A percentile compares a stretch with the other conserved stretches of the same genome.
phyloP scores from a whole-genome alignment of 1,284 basidiomycete genomes.

The Rhizopogon parksii region DNA sequence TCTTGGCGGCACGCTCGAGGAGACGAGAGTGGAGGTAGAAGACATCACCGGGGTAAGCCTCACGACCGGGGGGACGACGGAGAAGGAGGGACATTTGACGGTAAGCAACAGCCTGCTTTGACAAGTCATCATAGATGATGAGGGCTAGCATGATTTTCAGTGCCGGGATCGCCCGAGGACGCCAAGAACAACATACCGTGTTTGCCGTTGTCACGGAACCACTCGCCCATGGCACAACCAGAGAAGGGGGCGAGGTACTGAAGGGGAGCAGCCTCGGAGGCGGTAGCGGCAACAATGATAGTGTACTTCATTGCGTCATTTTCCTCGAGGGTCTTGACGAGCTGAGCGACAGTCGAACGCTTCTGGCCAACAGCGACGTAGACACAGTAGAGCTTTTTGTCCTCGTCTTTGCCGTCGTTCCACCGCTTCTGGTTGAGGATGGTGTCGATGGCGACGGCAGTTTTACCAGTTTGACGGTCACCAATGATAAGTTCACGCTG shows the following conservation, averaged over 20 bases:
- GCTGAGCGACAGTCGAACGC: conserved; percentile 98
- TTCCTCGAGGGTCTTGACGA: conserved; percentile 98
- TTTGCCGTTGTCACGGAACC: conserved; percentile 99
- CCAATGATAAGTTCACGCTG: conserved; percentile 99
- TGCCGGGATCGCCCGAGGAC: background rate
- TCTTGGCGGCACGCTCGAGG: conserved; percentile 99
- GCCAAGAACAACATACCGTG: conserved; percentile 42
- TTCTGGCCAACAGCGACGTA: conserved; percentile 99
- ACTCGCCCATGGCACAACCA: conserved; percentile 99
- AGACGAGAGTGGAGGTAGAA: conserved; percentile 99
- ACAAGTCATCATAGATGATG: conserved; percentile 99
- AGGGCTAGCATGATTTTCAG: conserved; percentile 51
- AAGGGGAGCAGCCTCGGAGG: conserved; percentile 96
- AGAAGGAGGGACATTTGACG: conserved; percentile 99
- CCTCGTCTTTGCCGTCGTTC: conserved; percentile 96
- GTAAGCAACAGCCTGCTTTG: conserved; percentile 99
- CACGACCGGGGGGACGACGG: conserved; percentile 99
- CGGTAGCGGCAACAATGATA: conserved; percentile 97
- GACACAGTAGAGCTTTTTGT: conserved; percentile 99
- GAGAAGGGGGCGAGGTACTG: conserved; percentile 99
- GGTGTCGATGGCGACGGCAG: conserved; percentile 97
- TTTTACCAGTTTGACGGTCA: conserved; percentile 99
- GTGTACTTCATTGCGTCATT: conserved; percentile 99
- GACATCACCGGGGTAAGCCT: conserved; percentile 99
- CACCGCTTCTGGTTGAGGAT: conserved; percentile 99